Evolutionary conservation across 1,139 yeast genomes (phyloP), one percentile per base, ranked within the genome.

Genomic region (Debaryomycetaceae sp.): DNA sequence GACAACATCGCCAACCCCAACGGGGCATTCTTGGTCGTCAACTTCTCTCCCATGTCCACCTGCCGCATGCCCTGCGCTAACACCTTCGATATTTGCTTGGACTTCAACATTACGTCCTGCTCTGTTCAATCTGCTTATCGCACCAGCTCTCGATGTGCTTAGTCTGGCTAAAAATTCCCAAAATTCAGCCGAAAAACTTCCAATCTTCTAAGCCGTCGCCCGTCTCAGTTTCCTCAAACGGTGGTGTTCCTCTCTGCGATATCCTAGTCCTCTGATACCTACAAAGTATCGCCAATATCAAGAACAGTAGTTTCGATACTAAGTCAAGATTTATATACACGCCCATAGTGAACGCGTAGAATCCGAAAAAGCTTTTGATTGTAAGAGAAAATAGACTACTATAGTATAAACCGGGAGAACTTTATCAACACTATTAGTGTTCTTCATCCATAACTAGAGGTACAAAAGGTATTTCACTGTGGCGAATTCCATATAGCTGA

Each of bases 1-100:
- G 81, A 71, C 24, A 78, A 62, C 31, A 78, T 63, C 24, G 79
- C 72, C 4, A 76, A 58, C 13, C 76, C 66, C 8, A 69, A 53
- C 3, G 80, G 76, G 8, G 63, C 45, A 27, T 35, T 46, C 22
- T 37, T 40, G 33, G 36, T 44, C 7, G 49, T 36, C 2, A 40
- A 41, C 5, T 46, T 40, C 14, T 42, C 43, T 4, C 35, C 44
- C 7, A 36, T 37, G 6, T 47, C 24, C 11, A 58, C 54, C 5
- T 74, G 70, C 11, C 51, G 54, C 43, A 78, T 60, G 3, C 68
- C 76, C 54, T 75, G 77, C 20, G 71, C 58, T 42, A 78, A 60
- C 14, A 78, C 63, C 39, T 63, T 58, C 8, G 78, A 62, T 38
- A 78, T 67, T 47, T 73, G 73, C 46, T 66, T 69, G 51, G 74